Evolutionary conservation across 169 alveolate species (phyloP), one percentile per base, ranked within the genome.

Genomic region (Plasmodium inui): DNA sequence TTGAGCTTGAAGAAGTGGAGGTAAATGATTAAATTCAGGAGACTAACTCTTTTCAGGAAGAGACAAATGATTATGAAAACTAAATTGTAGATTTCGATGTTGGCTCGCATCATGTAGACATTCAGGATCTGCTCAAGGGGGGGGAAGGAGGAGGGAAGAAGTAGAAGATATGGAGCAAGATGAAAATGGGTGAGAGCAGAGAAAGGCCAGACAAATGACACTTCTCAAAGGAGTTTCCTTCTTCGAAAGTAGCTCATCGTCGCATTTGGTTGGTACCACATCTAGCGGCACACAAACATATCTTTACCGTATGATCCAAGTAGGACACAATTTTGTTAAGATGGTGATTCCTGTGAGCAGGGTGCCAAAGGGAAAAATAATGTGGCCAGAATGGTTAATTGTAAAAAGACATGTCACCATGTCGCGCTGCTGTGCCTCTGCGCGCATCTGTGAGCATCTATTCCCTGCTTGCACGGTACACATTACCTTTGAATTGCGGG

Each of bases 1-100:
- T 89, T 89, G 39, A 89, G 46, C 82, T 89, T 89, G 53, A 89
- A 89, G 83, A 89, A 89, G 34, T 89, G 94, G 70, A 80, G 8
- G 50, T 89, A 89, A 37, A 89, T 79, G 32, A 89, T 79, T 73
- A 89, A 67, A 61, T 89, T 89, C 19, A 89, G 78, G 70, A 89
- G 22, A 70, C 73, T 89, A 34, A 82, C 89, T 79, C 94, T 89
- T 61, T 70, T 89, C 22, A 89, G 30, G 82, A 89, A 89, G 34
- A 89, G 73, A 39, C 94, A 89, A 17, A 89, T 89, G 32, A 89
- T 57, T 79, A 89, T 89, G 57, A 89, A 89, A 61, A 89, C 61
- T 32, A 89, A 89, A 73, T 89, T 89, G 72, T 89, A 89, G n/a
- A 89, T 89, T 50, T 89, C 94, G 5, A 89, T 67, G 72, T 53